Evolutionary conservation across 352 stramenopile species (phyloP), one percentile per base, ranked within the genome.

Genomic region (Pythium phragmitis): DNA sequence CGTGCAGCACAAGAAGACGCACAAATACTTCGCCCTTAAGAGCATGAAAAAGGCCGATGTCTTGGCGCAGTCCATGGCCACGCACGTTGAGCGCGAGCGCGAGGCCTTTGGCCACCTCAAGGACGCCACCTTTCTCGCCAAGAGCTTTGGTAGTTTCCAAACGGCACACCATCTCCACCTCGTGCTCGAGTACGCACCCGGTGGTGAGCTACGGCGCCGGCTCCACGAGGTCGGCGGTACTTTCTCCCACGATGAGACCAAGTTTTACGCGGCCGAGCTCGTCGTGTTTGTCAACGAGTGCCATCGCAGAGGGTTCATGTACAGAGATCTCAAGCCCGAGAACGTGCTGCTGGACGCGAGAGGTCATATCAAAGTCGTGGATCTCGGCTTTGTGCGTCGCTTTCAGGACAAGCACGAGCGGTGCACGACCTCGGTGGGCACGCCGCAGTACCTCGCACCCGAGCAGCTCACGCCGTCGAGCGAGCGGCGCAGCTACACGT

Each of bases 271-370:
- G 7, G 73, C 78, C 1, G 80, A 91, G 56, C 69, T 91, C 17
- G 55, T 90, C 37, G 39, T 79, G n/a, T 85, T 88, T 34, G 65
- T 94, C 48, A 72, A 81, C 49, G 67, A 52, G 13, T 80, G 79
- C 16, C 85, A 92, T 37, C 23, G 33, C 2, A 74, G 85, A 30
- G 69, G 73, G 14, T 88, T 75, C 55, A 90, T 96, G 69, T 96
- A 96, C 68, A 75, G 88, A 8, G 88, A 97, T 51, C 72, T 97
- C 37, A 97, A 97, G 70, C 89, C 89, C 4, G 87, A 97, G 55
- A 98, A 98, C 63, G 79, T 98, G 49, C 57, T 98, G 57, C 67
- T 98, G 45, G 85, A 94, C 47, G 72, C 75, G 3, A 41, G 56
- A 6, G 85, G 85, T 1, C 81, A 94, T 60, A 58, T 92, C 47